Evolutionary conservation across 371 early-diverging fungal genomes (phyloP), one percentile per base, ranked within the genome.

Genomic region (Apophysomyces elegans): DNA sequence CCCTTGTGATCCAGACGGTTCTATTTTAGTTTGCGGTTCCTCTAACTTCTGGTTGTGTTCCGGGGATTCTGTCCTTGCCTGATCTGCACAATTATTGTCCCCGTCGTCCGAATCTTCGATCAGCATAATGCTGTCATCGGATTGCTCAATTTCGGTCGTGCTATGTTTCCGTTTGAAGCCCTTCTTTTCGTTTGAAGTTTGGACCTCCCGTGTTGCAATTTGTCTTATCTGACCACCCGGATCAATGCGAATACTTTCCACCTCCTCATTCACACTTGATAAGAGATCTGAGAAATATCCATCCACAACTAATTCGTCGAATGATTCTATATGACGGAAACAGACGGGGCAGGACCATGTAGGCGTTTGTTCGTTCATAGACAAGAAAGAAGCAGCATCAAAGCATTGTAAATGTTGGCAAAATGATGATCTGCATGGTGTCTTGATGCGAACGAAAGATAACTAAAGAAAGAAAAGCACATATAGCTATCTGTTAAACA

Each of bases 381-480:
- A 73, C 38, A 92, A 72, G 61, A 86, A 93, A 0, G 85, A 85
- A 9, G 66, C 72, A 6, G 84, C 86, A 62, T 93, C 94, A 70
- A 91, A 93, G 67, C 94, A 93, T 68, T 93, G 91, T 12, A 89
- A 56, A 72, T 93, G 93, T 18, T 81, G 70, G 66, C 93, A 93
- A 8, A 69, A 63, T 1, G 62, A 69, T 0, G 90, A 83, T 56
- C 91, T 85, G n/a, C 81, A 79, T 0, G 93, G 93, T 13, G 78
- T 69, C 0, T 59, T 67, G 37, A 93, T 91, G 5, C 92, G 87
- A 4, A 79, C 79, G 58, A 87, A 85, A 1, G 85, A 85, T 50
- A 92, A 80, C 80, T 88, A 68, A 26, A 69, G 60, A 32, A 60
- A 61, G 47, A 67, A 37, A 45, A 65, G 32, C 32, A 3, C 32